Base-by-base conservation (phyloP, 345 rosid genomes). In the Lumnitzera littorea region DNA sequence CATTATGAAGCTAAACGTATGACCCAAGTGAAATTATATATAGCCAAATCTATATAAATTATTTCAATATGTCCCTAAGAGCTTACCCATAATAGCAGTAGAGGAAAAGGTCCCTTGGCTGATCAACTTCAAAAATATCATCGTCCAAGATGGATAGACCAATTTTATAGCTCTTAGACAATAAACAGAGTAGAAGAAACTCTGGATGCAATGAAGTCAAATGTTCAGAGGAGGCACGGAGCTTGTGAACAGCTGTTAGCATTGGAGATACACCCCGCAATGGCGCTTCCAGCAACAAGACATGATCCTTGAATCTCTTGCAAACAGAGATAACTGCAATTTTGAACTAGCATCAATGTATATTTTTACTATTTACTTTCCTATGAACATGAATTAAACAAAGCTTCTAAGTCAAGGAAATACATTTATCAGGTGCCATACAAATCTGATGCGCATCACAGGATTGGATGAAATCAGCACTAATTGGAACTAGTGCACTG, bases 31-130 rank as follows among this genome's bases (percentile, higher is more conserved):
- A 27, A 27, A 27, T 27, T 27, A 24, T 53, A 53, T 14, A 4
- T 53, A 7, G 31, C 56, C 14, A 31, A 53, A 53, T 23, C 14
- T 53, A 23, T 23, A 31, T 11, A 53, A 25, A n/a, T 27, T 6
- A 29, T 58, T 17, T 67, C 51, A 46, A 77, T 43, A 60, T 51
- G 54, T 61, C 48, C 46, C 65, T 25, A 66, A 58, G 55, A 64
- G 72, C 87, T 56, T 47, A 90, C 99, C 97, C 97, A 61, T 94
- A 94, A 63, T 90, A 94, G 67, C 96, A 86, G 67, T 88, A 95
- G 69, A 88, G 92, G 68, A 80, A 95, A 78, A 86, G 68, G 67
- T 91, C 96, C 62, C 85, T 88, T 12, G 95, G 99, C 66, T 79
- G 92, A 73, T 84, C 95, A 76, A 95, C 78, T 74, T 95, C 99